Conservation (phyloP, 176 grass and related monocot genomes). For the Olyra latifolia region DNA sequence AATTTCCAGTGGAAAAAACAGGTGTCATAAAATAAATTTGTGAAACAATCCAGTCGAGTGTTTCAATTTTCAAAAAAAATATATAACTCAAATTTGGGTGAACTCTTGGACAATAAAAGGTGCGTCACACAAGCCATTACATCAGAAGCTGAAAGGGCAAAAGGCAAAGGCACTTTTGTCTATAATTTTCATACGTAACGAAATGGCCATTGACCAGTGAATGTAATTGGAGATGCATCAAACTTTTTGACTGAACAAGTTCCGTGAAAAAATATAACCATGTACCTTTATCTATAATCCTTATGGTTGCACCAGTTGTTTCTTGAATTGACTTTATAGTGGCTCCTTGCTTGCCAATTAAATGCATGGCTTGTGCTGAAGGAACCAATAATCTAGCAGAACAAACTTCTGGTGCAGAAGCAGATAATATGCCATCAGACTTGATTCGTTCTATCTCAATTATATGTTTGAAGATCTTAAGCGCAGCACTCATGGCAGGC, state of each 20-base stretch:
- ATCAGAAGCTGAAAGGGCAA: not conserved
- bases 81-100: not conserved
- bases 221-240: not conserved
- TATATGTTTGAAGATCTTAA: constrained; percentile 73
- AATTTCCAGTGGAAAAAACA: not conserved
- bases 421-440: constrained; percentile 22
- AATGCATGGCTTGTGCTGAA: constrained; percentile 56
- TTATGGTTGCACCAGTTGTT: constrained; percentile 47
- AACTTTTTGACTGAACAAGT: not conserved
- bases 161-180: not conserved
- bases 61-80: not conserved
- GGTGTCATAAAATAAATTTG: constrained; percentile 1
- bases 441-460: constrained; percentile 51
- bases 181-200: not conserved
- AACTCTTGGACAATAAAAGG: not conserved
- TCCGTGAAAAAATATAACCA: not conserved
- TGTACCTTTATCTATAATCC: constrained; percentile 56
- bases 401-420: constrained; percentile 41
- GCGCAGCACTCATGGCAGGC: constrained; percentile 69
- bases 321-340: constrained; percentile 64
- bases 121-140: not conserved
- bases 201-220: constrained; percentile 7
- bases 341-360: constrained; percentile 84
- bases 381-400: constrained; percentile 64
- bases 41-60: not conserved